These are phyloP conservation scores for Phytopythium oedochilum DNA, from an alignment of 352 stramenopile genomes.

Conservation along the genomic window DNA sequence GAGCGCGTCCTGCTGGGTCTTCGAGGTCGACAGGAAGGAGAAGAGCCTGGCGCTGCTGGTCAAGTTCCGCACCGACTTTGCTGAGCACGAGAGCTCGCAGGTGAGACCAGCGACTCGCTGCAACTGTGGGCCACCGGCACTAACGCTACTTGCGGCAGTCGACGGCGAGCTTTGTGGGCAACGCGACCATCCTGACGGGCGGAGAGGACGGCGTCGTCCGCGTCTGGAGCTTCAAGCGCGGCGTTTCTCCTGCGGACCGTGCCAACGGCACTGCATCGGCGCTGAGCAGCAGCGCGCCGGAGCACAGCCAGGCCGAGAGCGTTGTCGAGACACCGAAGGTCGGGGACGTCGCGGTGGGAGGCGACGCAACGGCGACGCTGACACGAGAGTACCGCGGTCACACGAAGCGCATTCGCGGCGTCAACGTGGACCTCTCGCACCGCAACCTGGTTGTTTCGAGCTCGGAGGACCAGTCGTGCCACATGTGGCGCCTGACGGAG, in stretches of 20 bases:
- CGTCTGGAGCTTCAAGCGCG: conserved; percentile 53
- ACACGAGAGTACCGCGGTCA: conserved; percentile 73
- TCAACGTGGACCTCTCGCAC: conserved; percentile 76
- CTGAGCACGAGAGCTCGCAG: conserved; percentile 60
- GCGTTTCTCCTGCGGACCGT: conserved; percentile 48
- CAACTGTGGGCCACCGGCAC: not conserved
- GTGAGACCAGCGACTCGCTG: conserved; percentile 6
- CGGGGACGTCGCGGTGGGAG: conserved; percentile 52
- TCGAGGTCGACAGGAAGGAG: conserved; percentile 44
- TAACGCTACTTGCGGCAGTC: conserved; percentile 22
- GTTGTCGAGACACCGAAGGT: conserved; percentile 37
- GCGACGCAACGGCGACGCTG: conserved; percentile 45
- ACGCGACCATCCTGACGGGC: conserved; percentile 71
- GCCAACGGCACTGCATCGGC: conserved; percentile 30
- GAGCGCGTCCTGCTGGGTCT: conserved; percentile 74
- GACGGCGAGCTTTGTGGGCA: conserved; percentile 74
- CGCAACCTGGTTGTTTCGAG: conserved; percentile 75
- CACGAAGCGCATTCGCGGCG: conserved; percentile 75
- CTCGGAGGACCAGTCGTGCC: conserved; percentile 74
- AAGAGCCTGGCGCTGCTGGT: conserved; percentile 66
- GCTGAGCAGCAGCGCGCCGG: conserved; percentile 18
- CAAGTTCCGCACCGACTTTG: conserved; percentile 83
- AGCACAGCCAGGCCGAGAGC: conserved; percentile 12
- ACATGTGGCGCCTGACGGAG: conserved; percentile 78
- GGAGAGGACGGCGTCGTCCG: conserved; percentile 79